Percentiles rank a stretch among this genome's conserved stretches.
phyloP scores from a whole-genome alignment of 768 basidiomycete genomes.

The Suillus alpinus region DNA sequence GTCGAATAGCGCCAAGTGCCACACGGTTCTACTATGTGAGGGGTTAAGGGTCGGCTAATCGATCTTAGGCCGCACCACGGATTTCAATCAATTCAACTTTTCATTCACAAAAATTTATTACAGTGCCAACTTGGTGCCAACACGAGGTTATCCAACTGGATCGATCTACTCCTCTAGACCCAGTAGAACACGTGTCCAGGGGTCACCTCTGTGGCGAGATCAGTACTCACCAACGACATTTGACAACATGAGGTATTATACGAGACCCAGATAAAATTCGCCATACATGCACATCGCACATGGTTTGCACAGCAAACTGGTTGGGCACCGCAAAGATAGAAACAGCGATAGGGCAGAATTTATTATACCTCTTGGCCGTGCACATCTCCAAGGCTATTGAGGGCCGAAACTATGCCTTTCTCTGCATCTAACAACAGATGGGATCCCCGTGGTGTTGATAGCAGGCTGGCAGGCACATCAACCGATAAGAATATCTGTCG shows the following conservation, averaged over 20 bases:
- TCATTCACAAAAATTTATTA: background rate
- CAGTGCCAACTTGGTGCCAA: background rate
- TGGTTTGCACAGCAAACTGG: background rate
- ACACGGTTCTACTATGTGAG: conserved; percentile 14
- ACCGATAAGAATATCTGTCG: conserved; percentile 74
- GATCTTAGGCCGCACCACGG: conserved; percentile 7
- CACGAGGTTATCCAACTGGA: background rate
- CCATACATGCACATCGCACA: background rate
- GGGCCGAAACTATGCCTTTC: conserved; percentile 49
- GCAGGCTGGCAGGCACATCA: conserved; percentile 44
- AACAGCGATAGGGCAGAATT: background rate
- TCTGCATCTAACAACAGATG: conserved; percentile 56
- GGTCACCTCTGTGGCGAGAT: background rate
- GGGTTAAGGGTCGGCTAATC: conserved; percentile 32
- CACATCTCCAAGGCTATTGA: conserved; percentile 36
- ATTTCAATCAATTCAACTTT: conserved; percentile 8
- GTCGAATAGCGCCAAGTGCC: conserved; percentile 13
- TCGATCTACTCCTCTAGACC: background rate
- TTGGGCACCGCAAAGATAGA: background rate
- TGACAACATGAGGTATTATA: background rate
- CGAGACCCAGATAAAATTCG: background rate
- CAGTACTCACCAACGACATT: background rate
- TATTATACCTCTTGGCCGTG: background rate
- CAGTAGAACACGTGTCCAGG: background rate
- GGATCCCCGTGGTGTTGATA: conserved; percentile 46